Base-by-base conservation (phyloP, 345 rosid species). In the Salix koriyanagi region DNA sequence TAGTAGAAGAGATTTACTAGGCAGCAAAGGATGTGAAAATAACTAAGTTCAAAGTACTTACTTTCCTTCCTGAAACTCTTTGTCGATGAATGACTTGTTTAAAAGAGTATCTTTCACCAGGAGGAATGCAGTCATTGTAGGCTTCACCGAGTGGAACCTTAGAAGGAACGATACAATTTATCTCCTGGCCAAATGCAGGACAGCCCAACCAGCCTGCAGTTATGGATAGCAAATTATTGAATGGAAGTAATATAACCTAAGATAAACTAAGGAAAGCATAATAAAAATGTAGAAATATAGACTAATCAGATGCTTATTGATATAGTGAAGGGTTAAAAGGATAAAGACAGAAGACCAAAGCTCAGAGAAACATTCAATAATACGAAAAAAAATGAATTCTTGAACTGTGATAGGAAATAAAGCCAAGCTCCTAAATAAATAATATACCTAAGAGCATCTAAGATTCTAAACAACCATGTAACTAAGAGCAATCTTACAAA, bases 71-170 rank as follows among this genome's bases (percentile, higher is more conserved):
- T 74, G 85, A 75, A 78, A 92, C 97, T 88, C 92, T 84, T 78
- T 86, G 97, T 74, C 81, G 90, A 83, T 89, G 94, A 69, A 87
- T 68, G 76, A 94, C 98, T 87, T 94, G 99, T 76, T 94, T 92
- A 83, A 94, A 96, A 37, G 99, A 96, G 89, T 96, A 96, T 90
- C 99, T 88, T 89, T 82, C 88, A 70, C 99, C 97, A 67, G 97
- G 97, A 83, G 91, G 97, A 70, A 96, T 84, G 78, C 74, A 79
- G 52, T 80, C 96, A 79, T 90, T 89, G 85, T 83, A 96, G 80
- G 84, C 71, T 88, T 96, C 99, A 73, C 92, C 87, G 58, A 96
- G 91, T 14, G 99, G 99, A 82, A 91, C 97, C 87, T 96, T 96
- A 4, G 99, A 96, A 79, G 99, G 99, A 82, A 96, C 81, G 15